A percentile compares a stretch with the other conserved stretches of the same genome.
These are phyloP conservation scores for Porodaedalea pini DNA, from an alignment of 1,284 basidiomycete genomes.

Conservation along the genomic window DNA sequence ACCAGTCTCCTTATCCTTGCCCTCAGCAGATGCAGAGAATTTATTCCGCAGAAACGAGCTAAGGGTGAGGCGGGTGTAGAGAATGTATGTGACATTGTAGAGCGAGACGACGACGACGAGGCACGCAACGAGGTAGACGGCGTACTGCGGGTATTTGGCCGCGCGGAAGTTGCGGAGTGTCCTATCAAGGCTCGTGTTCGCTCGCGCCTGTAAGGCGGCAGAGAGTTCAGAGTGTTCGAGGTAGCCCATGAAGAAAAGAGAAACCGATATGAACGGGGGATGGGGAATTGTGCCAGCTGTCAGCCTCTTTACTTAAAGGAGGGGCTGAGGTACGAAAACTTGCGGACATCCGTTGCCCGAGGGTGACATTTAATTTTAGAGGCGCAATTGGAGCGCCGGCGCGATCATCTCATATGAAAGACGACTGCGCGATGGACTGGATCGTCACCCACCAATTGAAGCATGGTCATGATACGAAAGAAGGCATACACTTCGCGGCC, in stretches of 20 bases:
- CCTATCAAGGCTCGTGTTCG: not conserved
- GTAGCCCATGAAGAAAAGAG: too few species aligned
- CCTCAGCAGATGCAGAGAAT: too few species aligned
- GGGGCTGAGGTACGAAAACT: not conserved
- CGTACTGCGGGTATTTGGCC: conserved; percentile 8
- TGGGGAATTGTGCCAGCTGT: too few species aligned
- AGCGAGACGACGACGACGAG: conserved; percentile 4
- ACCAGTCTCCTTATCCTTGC: not conserved
- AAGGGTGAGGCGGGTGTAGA: not conserved
- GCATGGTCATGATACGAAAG: not conserved
- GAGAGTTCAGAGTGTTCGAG: too few species aligned
- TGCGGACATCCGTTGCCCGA: not conserved
- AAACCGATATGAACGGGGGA: too few species aligned
- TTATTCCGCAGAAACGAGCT: not conserved
- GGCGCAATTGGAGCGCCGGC: not conserved
- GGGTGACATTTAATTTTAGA: not conserved
- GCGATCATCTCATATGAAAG: not conserved
- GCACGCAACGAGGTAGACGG: conserved; percentile 8
- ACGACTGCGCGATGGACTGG: not conserved
- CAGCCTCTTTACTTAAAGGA: not conserved
- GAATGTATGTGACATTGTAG: not conserved
- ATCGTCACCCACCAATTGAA: not conserved
- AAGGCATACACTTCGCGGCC: not conserved
- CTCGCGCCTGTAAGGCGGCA: too few species aligned
- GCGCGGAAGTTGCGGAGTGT: not conserved